Evolutionary conservation across 805 yeast species (phyloP), one percentile per base, ranked within the genome.

Genomic region (Starmerella asiatica): DNA sequence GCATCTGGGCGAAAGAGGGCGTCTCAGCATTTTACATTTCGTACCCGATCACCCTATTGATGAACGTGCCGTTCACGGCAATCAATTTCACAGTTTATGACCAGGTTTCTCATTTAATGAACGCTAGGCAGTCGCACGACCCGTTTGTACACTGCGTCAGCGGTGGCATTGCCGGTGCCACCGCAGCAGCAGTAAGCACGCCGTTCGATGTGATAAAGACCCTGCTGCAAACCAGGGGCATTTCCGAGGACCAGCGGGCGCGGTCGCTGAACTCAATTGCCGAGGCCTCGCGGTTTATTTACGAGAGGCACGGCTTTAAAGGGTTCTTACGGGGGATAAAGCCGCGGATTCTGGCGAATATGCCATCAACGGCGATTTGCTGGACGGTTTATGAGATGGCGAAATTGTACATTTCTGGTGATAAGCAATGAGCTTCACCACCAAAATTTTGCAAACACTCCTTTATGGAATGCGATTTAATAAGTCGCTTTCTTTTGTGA

Each of bases 371-470:
- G 7, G 97, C 97, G 17, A 85, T 88, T 46, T 77, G 93, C 48
- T 88, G 97, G 97, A 88, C 97, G 1, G 83, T 94, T 21, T 88
- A 88, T 60, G 98, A 88, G 59, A 82, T 86, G 88, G 96, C 95
- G 32, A 88, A 88, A 62, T 77, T 73, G 49, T 68, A 78, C 48
- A 60, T 77, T 23, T 23, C 26, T 7, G 26, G 11, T 11, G n/a
- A n/a, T n/a, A n/a, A n/a, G n/a, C n/a, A n/a, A n/a, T n/a, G n/a
- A n/a, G n/a, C n/a, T n/a, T n/a, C n/a, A n/a, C n/a, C n/a, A n/a
- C n/a, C n/a, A n/a, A n/a, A n/a, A n/a, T n/a, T n/a, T n/a, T n/a
- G n/a, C n/a, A n/a, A n/a, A n/a, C n/a, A n/a, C n/a, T n/a, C n/a
- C n/a, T n/a, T n/a, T n/a, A n/a, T n/a, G n/a, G n/a, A n/a, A n/a